Conservation (phyloP, 2,329 filamentous ascomycete genomes). For the Dothistroma pini region DNA sequence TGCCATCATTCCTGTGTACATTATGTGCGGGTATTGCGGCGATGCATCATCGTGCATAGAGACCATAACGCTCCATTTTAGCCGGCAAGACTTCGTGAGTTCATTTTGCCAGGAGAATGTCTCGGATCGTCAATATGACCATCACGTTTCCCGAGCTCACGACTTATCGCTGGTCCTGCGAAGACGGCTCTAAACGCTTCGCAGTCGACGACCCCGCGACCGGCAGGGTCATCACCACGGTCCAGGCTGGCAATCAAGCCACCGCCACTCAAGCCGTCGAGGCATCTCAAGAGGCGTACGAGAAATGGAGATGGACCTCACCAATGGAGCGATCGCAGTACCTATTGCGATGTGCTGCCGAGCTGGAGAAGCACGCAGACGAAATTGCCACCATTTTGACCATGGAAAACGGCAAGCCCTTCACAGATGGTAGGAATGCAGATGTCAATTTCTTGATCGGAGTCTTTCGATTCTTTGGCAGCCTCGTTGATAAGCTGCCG, state of each 20-base stretch:
- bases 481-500: slow-evolving; percentile 19
- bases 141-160: slow-evolving; percentile 9
- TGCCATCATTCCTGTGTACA: too few species aligned
- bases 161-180: slow-evolving; percentile 12
- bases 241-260: slow-evolving; percentile 11
- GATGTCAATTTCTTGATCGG: slow-evolving; percentile 22
- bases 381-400: slow-evolving; percentile 26
- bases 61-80: background rate
- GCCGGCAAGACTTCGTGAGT: too few species aligned
- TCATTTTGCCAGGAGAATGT: background rate
- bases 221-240: slow-evolving; percentile 11
- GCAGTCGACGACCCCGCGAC: slow-evolving; percentile 16
- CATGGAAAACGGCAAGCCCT: slow-evolving; percentile 30
- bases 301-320: slow-evolving; percentile 8
- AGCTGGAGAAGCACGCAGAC: slow-evolving; percentile 18
- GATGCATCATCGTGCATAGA: slow-evolving; percentile 1
- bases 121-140: background rate
- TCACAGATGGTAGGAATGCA: slow-evolving; percentile 17
- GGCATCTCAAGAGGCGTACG: slow-evolving; percentile 16
- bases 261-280: slow-evolving; percentile 13
- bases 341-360: slow-evolving; percentile 12
- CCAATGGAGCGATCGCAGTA: slow-evolving; percentile 10
- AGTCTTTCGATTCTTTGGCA: slow-evolving; percentile 27
- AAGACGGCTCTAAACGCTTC: slow-evolving; percentile 11
- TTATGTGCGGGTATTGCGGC: background rate